Percentiles rank a stretch among this genome's conserved stretches.
Evolutionary conservation across 148 eudicot species (phyloP).

Genomic region (Rheum nobile): DNA sequence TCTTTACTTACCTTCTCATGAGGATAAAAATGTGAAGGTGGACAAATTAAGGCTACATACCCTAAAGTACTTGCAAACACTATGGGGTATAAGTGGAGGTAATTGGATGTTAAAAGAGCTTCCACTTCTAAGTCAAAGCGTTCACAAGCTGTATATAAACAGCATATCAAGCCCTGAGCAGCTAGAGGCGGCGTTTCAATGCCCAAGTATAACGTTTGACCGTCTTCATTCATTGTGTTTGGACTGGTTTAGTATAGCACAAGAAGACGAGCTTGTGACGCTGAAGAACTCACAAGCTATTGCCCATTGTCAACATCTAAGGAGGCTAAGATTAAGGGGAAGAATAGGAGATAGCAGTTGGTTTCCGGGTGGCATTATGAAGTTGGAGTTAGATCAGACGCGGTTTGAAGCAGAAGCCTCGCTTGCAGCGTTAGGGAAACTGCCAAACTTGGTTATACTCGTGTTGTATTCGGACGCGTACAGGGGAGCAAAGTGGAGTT

Average conservation of each 20-base stretch:
- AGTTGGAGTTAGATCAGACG: no score
- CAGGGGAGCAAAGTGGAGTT: no score
- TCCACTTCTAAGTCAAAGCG: background rate
- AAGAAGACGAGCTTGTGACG: no score
- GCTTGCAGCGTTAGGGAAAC: no score
- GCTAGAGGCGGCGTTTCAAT: constrained; percentile 10
- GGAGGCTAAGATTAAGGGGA: background rate
- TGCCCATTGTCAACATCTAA: background rate
- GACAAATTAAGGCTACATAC: constrained; percentile 4
- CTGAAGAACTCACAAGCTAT: no score
- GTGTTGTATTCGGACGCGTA: no score
- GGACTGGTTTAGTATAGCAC: no score
- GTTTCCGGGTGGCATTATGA: no score
- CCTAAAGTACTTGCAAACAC: constrained; percentile 9
- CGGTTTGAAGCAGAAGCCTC: no score
- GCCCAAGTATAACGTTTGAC: constrained; percentile 11
- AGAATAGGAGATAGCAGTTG: no score
- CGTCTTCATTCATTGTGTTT: no score
- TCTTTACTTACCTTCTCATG: background rate
- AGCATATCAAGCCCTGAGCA: constrained; percentile 17
- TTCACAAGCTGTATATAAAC: constrained; percentile 12
- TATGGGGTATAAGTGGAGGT: constrained; percentile 17
- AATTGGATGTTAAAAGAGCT: constrained; percentile 20
- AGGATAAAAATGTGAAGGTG: background rate
- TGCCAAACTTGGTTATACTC: no score